A percentile compares a stretch with the other conserved stretches of the same genome.
These are phyloP conservation scores for Aspergillus panamensis DNA, from an alignment of 495 filamentous ascomycete genomes.

Conservation along the genomic window DNA sequence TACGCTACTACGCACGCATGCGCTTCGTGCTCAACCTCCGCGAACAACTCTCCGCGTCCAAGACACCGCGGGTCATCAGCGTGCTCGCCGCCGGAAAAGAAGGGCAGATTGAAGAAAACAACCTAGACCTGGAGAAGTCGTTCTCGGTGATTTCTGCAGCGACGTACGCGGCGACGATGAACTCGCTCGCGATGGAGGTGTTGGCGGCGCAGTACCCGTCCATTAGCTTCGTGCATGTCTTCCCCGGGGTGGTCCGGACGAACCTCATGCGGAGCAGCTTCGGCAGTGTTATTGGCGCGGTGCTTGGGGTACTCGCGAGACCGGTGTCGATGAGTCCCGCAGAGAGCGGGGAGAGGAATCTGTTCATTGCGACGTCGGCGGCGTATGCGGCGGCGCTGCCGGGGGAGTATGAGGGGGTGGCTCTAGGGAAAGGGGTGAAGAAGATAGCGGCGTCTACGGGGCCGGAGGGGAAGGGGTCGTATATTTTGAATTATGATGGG, in stretches of 20 bases:
- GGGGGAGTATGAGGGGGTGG: constrained; percentile 27
- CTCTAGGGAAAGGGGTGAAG: constrained; percentile 23
- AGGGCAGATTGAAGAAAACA: constrained; percentile 43
- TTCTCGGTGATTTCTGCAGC: constrained; percentile 25
- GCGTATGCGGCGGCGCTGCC: constrained; percentile 37
- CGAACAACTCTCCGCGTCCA: constrained; percentile 49
- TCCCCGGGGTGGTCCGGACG: constrained; percentile 52
- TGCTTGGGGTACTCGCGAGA: constrained; percentile 23
- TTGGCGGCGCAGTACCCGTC: constrained; percentile 47
- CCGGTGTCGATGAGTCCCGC: constrained; percentile 29
- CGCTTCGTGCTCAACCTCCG: constrained; percentile 63
- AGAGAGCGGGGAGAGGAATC: constrained; percentile 54
- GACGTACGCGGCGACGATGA: constrained; percentile 46
- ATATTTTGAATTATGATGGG: constrained; percentile 45
- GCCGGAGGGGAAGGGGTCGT: constrained; percentile 49
- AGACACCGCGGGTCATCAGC: constrained; percentile 53
- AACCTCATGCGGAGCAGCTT: constrained; percentile 24
- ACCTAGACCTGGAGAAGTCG: constrained; percentile 39
- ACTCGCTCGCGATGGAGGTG: constrained; percentile 49
- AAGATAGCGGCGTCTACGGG: constrained; percentile 44
- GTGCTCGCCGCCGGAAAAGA: constrained; percentile 55
- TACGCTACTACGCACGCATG: constrained; percentile 60
- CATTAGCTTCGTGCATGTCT: constrained; percentile 56
- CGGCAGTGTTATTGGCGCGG: constrained; percentile 7
- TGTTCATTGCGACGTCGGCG: constrained; percentile 52